Base-by-base conservation (phyloP, 148 eudicot genomes). In the Persicaria tinctoria region DNA sequence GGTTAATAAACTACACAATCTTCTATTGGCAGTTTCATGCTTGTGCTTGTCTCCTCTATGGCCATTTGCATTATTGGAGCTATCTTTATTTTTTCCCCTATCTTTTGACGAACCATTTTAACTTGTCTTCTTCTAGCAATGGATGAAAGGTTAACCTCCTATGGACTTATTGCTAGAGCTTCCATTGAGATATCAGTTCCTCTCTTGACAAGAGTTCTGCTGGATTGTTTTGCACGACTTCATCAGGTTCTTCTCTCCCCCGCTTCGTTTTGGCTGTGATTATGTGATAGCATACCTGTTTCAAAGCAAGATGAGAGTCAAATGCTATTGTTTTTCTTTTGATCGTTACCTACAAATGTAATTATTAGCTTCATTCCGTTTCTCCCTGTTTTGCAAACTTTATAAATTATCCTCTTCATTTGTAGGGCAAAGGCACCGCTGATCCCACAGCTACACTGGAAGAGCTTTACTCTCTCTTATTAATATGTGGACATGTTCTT, bases 101-200 rank as follows among this genome's bases (percentile, higher is more conserved):
- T 68, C 27, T 76, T 45, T 46, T 75, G 46, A 23, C 46, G 74
- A 68, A 38, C 6, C 4, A 57, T 38, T 71, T 63, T 53, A 6
- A 63, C 72, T 71, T 45, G 11, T 20, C 56, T 72, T 78, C 79
- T 82, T 79, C 76, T 83, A 96, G 99, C 88, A 71, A 90, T 96
- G 99, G 99, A 96, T 84, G 99, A 96, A 86, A 92, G 99, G 82
- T 82, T 96, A 77, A 89, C 90, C 79, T 92, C 94, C 18, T 96
- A 96, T 80, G 99, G 90, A 74, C 93, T 90, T 76, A 90, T 96
- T 75, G 99, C 95, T 47, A 86, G 97, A 76, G 91, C 97, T 77
- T 87, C 97, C 74, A 80, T 87, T 78, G 93, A 86, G 76, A 74
- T 78, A 38, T 80, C 97, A 72, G 70, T 89, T 79, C 94, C 97